Evolutionary conservation across 495 filamentous ascomycete genomes (phyloP), one percentile per base, ranked within the genome.

Genomic region (Hypoxylon lenormandii): DNA sequence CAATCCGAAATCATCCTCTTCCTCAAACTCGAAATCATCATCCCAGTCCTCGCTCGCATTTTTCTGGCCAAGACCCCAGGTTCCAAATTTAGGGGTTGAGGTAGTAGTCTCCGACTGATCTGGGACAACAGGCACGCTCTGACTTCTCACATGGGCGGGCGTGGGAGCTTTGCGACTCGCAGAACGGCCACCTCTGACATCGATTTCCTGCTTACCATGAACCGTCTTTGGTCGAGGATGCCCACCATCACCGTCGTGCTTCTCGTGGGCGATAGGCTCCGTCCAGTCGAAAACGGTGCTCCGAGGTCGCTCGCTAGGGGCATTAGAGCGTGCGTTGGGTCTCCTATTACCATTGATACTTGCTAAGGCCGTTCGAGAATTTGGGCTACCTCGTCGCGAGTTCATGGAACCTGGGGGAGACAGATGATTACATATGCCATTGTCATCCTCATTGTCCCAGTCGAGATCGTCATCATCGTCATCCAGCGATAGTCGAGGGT

Each of bases 111-210:
- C 78, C 4, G 80, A 56, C 15, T 79, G 78, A 61, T 95, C 92
- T 38, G 88, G 87, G 2, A 91, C 88, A 13, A 95, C 86, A 0
- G 95, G 95, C n/a, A 98, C 93, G 77, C 95, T 98, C 73, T 97
- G 93, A 73, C 95, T 97, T 48, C 95, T 89, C 46, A 96, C 83
- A 75, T 98, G 95, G 19, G 92, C 80, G 1, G 89, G 86, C 65
- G 83, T 91, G 30, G 92, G 90, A 13, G 87, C 88, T 67, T 93
- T 91, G 45, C 94, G 90, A 66, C 86, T 91, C 23, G 86, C 80
- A 22, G 88, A 79, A 53, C 92, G 89, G 66, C 92, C 93, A 47
- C 90, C 92, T 75, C 92, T 84, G 50, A 83, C 74, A 64, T 92
- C 87, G 50, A 84, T 81, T 72, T 88, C 85, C 76, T 97, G 92